Evolutionary conservation across 106 monocot genomes (phyloP), one percentile per base, ranked within the genome.

Genomic region (Dendrobium huoshanense): DNA sequence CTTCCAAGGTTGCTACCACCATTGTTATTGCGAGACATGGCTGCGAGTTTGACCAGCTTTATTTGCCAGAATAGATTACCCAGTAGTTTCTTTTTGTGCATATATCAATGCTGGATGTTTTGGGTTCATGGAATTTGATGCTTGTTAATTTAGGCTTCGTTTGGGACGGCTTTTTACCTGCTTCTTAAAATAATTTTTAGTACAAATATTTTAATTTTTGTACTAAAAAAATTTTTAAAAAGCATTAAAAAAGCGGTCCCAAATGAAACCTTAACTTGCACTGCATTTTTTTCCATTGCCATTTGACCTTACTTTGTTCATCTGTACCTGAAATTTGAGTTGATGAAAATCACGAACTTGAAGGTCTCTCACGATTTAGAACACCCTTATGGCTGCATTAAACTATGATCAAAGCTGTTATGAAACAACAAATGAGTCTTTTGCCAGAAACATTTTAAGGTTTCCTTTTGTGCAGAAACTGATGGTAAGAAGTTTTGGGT

Each of bases 31-130:
- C 17, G 72, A 72, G 72, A 40, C 29, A 29, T 72, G 33, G 2
- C 33, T 72, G 72, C 15, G 72, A 74, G 74, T 41, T 74, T n/a
- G 43, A n/a, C 43, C 74, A 74, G 74, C 42, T 44, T 74, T n/a
- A 44, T 70, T 70, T 29, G 37, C 33, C 70, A 15, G 33, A 70
- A 37, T 33, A 29, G 15, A 70, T 37, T 70, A 70, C 37, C 72
- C 40, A 4, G 43, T n/a, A 8, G 18, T 74, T 20, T 42, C 8
- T 18, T 73, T 74, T 8, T 74, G 18, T 42, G 41, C 1, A 74
- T 29, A 70, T 33, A 33, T 13, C 15, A 44, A 74, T 43, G 74
- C 42, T 74, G 20, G 43, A 19, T 0, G 20, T 44, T 44, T 44
- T 74, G 17, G 33, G 72, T 72, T 72, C 33, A 72, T 33, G 72